These are phyloP conservation scores for Candida odintsovae DNA, from an alignment of 805 yeast genomes.

Conservation along the genomic window DNA sequence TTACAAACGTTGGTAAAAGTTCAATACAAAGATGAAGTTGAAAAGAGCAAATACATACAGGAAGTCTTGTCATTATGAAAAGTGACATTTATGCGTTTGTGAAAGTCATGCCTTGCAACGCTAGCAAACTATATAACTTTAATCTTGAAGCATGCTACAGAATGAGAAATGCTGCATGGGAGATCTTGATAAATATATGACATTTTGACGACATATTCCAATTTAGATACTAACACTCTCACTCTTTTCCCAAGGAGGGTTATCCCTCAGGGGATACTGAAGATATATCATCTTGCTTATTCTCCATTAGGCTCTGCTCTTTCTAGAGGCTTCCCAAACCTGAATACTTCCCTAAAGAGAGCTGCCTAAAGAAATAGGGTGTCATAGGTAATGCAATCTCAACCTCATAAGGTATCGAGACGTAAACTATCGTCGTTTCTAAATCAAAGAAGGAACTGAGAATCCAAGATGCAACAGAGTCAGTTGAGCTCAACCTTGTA, in stretches of 20 bases:
- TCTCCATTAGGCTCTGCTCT: slow-evolving; percentile 69
- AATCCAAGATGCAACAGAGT: slow-evolving; percentile 33
- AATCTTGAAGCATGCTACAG: too few relatives aligned
- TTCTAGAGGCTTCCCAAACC: slow-evolving; percentile 55
- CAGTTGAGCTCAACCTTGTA: slow-evolving; percentile 33
- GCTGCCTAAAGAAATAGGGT: slow-evolving; percentile 43
- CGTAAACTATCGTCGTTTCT: slow-evolving; percentile 58
- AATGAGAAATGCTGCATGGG: too few relatives aligned
- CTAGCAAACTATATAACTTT: background rate
- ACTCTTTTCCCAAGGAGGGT: too few relatives aligned
- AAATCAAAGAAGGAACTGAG: slow-evolving; percentile 64
- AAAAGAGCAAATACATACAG: slow-evolving; percentile 36
- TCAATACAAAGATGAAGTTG: slow-evolving; percentile 23
- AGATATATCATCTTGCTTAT: slow-evolving; percentile 44
- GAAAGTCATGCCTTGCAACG: background rate
- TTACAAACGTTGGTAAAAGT: slow-evolving; percentile 30
- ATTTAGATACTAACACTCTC: too few relatives aligned
- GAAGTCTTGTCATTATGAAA: slow-evolving; percentile 35
- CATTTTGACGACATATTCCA: too few relatives aligned
- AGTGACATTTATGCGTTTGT: too few relatives aligned
- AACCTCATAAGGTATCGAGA: slow-evolving; percentile 54
- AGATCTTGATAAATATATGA: too few relatives aligned
- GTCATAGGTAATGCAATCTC: slow-evolving; percentile 52
- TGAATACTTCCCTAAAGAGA: too few relatives aligned
- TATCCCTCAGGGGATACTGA: too few relatives aligned